A percentile compares a stretch with the other conserved stretches of the same genome.
phyloP scores from a whole-genome alignment of 2,329 filamentous ascomycete species.

The Dactylellina cionopaga region DNA sequence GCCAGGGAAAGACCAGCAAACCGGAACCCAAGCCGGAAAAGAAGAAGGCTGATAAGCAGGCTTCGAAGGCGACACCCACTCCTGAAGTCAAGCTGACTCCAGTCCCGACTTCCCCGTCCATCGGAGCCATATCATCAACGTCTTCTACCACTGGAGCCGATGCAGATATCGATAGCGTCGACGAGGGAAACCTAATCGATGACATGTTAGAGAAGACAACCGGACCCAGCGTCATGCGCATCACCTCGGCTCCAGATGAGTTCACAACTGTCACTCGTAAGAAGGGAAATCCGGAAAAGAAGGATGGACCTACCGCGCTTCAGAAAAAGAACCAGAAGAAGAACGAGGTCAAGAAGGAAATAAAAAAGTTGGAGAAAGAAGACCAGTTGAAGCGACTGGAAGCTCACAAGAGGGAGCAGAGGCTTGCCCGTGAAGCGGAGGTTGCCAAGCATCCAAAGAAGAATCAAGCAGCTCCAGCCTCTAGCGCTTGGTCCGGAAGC shows the following conservation, averaged over 20 bases:
- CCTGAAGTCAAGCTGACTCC: constrained; percentile 32
- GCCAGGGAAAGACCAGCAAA: constrained; percentile 29
- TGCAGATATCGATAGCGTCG: constrained; percentile 47
- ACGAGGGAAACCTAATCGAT: constrained; percentile 33
- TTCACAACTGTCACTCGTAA: constrained; percentile 50
- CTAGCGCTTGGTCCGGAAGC: constrained; percentile 44
- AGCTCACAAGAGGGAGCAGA: constrained; percentile 43
- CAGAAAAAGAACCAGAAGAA: constrained; percentile 52
- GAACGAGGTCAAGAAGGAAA: constrained; percentile 47
- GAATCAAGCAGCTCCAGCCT: constrained; percentile 14
- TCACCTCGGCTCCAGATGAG: constrained; percentile 34
- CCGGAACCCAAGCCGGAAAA: constrained; percentile 38
- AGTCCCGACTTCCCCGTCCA: constrained; percentile 34
- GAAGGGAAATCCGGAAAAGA: constrained; percentile 39
- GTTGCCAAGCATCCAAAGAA: constrained; percentile 34
- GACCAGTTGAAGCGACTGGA: constrained; percentile 47
- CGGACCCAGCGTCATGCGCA: constrained; percentile 47
- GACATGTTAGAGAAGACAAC: constrained; percentile 46
- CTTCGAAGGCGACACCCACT: constrained; percentile 26
- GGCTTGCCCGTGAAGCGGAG: constrained; percentile 47
- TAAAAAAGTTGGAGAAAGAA: constrained; percentile 47
- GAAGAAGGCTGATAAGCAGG: constrained; percentile 47
- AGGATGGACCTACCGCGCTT: constrained; percentile 36
- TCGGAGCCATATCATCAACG: constrained; percentile 46
- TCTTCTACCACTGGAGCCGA: constrained; percentile 50